A percentile compares a stretch with the other conserved stretches of the same genome.
Conservation (phyloP, 208 protist genomes). For the Leishmania lainsoni region DNA sequence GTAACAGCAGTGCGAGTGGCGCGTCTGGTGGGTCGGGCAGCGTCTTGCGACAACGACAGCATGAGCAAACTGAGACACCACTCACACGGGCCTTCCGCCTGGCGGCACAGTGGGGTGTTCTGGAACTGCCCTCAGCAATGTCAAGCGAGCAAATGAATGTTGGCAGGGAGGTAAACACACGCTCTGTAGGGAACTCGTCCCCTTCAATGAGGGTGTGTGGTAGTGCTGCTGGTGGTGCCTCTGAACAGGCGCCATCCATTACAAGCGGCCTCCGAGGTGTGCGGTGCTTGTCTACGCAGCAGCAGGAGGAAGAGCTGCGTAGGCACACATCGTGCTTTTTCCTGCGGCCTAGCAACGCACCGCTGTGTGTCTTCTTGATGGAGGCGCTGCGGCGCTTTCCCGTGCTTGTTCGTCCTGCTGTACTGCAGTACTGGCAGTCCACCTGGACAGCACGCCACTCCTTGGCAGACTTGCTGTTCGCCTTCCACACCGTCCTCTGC, state of each 20-base stretch:
- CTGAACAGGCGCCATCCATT: background rate
- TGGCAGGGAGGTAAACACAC: background rate
- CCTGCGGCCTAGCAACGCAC: constrained; percentile 57
- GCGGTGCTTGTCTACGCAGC: background rate
- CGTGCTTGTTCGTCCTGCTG: constrained; percentile 38
- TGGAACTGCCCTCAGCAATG: constrained; percentile 8
- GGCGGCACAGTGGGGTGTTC: constrained; percentile 25
- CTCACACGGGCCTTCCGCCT: constrained; percentile 32
- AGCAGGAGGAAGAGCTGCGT: constrained; percentile 31
- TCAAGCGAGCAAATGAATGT: background rate
- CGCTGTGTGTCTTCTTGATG: constrained; percentile 65
- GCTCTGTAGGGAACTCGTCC: background rate
- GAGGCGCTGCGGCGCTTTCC: constrained; percentile 69
- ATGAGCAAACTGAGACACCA: constrained; percentile 16
- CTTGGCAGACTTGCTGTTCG: constrained; percentile 53
- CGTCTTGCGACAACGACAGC: constrained; percentile 4
- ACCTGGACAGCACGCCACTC: constrained; percentile 63
- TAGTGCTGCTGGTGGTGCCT: background rate
- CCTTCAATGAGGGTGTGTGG: background rate
- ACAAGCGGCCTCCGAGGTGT: background rate
- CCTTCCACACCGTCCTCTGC: constrained; percentile 54
- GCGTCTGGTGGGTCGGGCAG: background rate
- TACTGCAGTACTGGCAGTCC: constrained; percentile 54
- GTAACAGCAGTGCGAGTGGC: constrained; percentile 7
- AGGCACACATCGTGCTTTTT: constrained; percentile 59